Percentiles rank a stretch among this genome's conserved stretches.
Conservation (phyloP, 2,329 filamentous ascomycete species). For the Nothophoma quercina region DNA sequence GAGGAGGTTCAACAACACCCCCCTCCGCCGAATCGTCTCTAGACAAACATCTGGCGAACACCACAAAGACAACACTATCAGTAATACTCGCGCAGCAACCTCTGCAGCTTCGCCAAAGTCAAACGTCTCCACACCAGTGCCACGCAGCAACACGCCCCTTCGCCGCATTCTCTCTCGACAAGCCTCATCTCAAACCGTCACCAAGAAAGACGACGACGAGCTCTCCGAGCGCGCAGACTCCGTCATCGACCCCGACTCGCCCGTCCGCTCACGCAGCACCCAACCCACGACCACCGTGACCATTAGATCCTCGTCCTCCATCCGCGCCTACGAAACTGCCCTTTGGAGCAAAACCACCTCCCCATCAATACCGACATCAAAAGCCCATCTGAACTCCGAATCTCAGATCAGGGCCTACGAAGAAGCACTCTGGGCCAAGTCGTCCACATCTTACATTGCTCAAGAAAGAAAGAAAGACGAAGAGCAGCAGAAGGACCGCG, state of each 20-base stretch:
- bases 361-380: not conserved
- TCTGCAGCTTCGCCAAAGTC: not conserved
- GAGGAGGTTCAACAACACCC: slow-evolving; percentile 10
- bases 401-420: not conserved
- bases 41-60: not conserved
- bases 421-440: not conserved
- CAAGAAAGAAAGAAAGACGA: not conserved
- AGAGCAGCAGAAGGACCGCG: not conserved
- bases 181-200: not conserved
- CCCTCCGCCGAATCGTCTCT: slow-evolving; percentile 8
- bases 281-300: not conserved
- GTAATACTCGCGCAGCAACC: not conserved
- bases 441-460: not conserved
- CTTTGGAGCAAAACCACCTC: not conserved
- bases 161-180: slow-evolving; percentile 11
- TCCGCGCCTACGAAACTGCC: not conserved
- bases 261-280: not conserved
- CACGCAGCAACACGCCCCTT: slow-evolving; percentile 11
- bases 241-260: slow-evolving; percentile 1
- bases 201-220: not conserved
- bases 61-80: not conserved
- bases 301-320: not conserved
- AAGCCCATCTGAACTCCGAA: not conserved
- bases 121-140: not conserved
- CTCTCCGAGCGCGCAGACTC: slow-evolving; percentile 5